phyloP scores from a whole-genome alignment of 495 filamentous ascomycete genomes.

The Penicillium paradoxum region DNA sequence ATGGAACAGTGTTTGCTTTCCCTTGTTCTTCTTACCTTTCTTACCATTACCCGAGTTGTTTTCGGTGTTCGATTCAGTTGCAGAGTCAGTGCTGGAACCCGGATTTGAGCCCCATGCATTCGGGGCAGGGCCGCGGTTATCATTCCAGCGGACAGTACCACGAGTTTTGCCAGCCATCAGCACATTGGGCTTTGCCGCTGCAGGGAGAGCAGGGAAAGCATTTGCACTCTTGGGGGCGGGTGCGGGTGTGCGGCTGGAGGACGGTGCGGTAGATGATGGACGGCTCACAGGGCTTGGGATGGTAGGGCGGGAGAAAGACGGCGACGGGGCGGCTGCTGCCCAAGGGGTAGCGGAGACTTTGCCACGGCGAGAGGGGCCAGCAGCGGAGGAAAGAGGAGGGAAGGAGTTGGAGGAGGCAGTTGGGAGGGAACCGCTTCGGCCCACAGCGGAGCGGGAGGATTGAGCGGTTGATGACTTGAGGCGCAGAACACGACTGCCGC shows the following conservation, averaged over 20 bases:
- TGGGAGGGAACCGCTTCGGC: slow-evolving; percentile 36
- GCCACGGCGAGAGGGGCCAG: slow-evolving; percentile 29
- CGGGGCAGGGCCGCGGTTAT: slow-evolving; percentile 33
- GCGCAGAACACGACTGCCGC: slow-evolving; percentile 57
- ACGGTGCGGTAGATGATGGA: slow-evolving; percentile 19
- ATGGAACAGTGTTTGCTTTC: slow-evolving; percentile 71
- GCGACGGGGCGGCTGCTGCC: slow-evolving; percentile 33
- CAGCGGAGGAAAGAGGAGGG: slow-evolving; percentile 42
- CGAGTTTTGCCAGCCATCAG: slow-evolving; percentile 75
- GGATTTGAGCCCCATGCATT: slow-evolving; percentile 45
- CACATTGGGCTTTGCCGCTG: slow-evolving; percentile 70
- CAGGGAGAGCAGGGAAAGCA: slow-evolving; percentile 77
- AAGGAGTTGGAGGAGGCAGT: slow-evolving; percentile 41
- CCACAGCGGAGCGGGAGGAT: slow-evolving; percentile 59
- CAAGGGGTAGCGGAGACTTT: slow-evolving; percentile 41
- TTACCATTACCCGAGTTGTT: slow-evolving; percentile 48
- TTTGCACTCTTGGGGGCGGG: slow-evolving; percentile 13
- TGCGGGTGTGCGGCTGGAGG: slow-evolving; percentile 4
- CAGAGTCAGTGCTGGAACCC: slow-evolving; percentile 22
- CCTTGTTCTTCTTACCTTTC: slow-evolving; percentile 71
- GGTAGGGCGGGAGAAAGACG: slow-evolving; percentile 26
- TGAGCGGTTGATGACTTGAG: slow-evolving; percentile 75
- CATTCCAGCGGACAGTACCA: slow-evolving; percentile 65
- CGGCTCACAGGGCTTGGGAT: slow-evolving; percentile 26
- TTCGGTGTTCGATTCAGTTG: slow-evolving; percentile 27